Evolutionary conservation across 306 rosid species (phyloP).

Genomic region (Vigna mungo): DNA sequence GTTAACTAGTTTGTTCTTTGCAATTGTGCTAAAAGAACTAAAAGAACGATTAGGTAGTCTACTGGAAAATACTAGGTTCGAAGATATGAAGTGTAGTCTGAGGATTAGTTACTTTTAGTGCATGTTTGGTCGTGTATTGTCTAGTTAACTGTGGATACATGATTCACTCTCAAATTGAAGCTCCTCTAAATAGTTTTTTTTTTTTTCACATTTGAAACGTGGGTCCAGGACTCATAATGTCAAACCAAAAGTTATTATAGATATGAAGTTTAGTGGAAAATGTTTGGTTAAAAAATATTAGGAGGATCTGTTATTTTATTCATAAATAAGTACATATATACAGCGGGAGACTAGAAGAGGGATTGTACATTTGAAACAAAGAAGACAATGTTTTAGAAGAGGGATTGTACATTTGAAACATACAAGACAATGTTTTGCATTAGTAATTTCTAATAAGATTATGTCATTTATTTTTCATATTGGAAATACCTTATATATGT

Average conservation of each 20-base stretch:
- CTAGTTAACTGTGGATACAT: no score
- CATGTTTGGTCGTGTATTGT: no score
- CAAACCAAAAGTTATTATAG: no score
- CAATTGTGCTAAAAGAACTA: not conserved
- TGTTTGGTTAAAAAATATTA: constrained; percentile 13
- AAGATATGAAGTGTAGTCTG: constrained; percentile 18
- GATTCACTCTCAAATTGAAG: no score
- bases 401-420: not conserved
- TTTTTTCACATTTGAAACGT: no score
- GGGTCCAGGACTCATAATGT: no score
- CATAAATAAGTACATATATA: not conserved
- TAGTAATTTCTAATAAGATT: not conserved
- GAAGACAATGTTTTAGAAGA: not conserved
- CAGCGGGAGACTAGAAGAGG: not conserved
- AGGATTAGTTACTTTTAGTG: not conserved
- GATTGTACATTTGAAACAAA: not conserved
- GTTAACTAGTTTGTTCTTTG: constrained; percentile 7
- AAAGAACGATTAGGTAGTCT: not conserved
- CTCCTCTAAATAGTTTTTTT: no score
- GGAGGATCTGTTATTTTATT: constrained; percentile 13
- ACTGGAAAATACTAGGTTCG: constrained; percentile 12
- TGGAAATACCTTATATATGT: not conserved
- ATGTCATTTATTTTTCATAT: not conserved
- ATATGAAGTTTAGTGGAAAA: not conserved
- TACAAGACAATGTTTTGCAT: constrained; percentile 2